A percentile compares a stretch with the other conserved stretches of the same genome.
These are phyloP conservation scores for Pulveroboletus sp. DNA, from an alignment of 1,284 basidiomycete species.

Conservation along the genomic window DNA sequence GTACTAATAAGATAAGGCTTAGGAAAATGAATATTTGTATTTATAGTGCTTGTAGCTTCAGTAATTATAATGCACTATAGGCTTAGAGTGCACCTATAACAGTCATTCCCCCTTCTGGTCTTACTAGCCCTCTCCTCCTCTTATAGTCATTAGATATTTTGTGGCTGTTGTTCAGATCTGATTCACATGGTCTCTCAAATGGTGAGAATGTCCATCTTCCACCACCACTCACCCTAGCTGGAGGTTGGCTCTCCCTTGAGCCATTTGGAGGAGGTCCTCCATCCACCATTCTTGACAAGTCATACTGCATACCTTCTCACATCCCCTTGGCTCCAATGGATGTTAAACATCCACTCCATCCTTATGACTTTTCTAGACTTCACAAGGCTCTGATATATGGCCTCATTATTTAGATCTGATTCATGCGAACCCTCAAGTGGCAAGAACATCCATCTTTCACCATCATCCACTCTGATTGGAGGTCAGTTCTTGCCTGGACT, in stretches of 20 bases:
- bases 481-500: slow-evolving; percentile 61
- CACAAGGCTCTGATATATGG: slow-evolving; percentile 51
- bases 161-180: slow-evolving; percentile 61
- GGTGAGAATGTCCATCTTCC: slow-evolving; percentile 58
- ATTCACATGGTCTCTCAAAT: slow-evolving; percentile 58
- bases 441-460: slow-evolving; percentile 58
- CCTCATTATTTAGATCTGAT: slow-evolving; percentile 64
- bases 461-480: slow-evolving; percentile 52
- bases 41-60: too few relatives aligned
- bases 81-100: too few relatives aligned
- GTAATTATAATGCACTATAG: too few relatives aligned
- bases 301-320: slow-evolving; percentile 60
- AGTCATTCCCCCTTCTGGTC: slow-evolving; percentile 65
- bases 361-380: slow-evolving; percentile 54
- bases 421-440: slow-evolving; percentile 56
- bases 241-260: slow-evolving; percentile 55
- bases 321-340: slow-evolving; percentile 84
- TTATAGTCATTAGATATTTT: slow-evolving; percentile 47
- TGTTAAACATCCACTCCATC: slow-evolving; percentile 63
- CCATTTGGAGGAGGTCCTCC: slow-evolving; percentile 79
- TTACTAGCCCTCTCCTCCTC: slow-evolving; percentile 63
- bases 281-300: slow-evolving; percentile 72
- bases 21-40: too few relatives aligned
- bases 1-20: too few relatives aligned
- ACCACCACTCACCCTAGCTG: slow-evolving; percentile 52